Percentiles rank a stretch among this genome's conserved stretches.
These are phyloP conservation scores for Claviceps sp. DNA, from an alignment of 2,329 filamentous ascomycete species.

Conservation along the genomic window DNA sequence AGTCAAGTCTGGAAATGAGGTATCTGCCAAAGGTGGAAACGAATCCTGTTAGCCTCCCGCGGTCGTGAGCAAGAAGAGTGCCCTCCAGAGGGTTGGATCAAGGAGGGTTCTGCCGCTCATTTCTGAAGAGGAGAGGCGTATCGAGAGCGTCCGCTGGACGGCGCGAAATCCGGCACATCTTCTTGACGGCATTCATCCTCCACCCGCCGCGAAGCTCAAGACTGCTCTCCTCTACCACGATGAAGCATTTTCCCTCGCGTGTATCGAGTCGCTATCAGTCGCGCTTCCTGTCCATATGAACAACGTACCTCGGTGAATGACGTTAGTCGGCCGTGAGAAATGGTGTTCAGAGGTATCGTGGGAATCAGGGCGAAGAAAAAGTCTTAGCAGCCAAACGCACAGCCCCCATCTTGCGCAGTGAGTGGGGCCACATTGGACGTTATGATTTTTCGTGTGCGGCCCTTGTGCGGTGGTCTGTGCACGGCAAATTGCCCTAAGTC, in stretches of 20 bases:
- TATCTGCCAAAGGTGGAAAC: slow-evolving; percentile 37
- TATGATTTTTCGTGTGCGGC: slow-evolving; percentile 19
- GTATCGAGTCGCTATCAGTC: slow-evolving; percentile 19
- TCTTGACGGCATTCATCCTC: slow-evolving; percentile 4
- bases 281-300: slow-evolving; percentile 2
- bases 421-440: background rate
- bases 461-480: slow-evolving; percentile 25
- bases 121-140: slow-evolving; percentile 52
- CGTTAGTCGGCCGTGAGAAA: slow-evolving; percentile 2
- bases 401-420: background rate
- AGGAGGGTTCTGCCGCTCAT: slow-evolving; percentile 60
- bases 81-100: slow-evolving; percentile 36
- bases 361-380: background rate
- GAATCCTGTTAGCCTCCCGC: slow-evolving; percentile 45
- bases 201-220: slow-evolving; percentile 21
- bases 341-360: background rate
- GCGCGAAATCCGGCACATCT: background rate
- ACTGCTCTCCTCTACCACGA: slow-evolving; percentile 51
- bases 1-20: slow-evolving; percentile 51
- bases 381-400: slow-evolving; percentile 1
- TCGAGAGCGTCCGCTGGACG: slow-evolving; percentile 22
- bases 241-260: slow-evolving; percentile 28
- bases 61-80: slow-evolving; percentile 57
- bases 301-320: slow-evolving; percentile 30
- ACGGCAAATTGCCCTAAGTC: slow-evolving; percentile 31